Base-by-base conservation (phyloP, 257 asterid species). In the Anisodus tanguticus region DNA sequence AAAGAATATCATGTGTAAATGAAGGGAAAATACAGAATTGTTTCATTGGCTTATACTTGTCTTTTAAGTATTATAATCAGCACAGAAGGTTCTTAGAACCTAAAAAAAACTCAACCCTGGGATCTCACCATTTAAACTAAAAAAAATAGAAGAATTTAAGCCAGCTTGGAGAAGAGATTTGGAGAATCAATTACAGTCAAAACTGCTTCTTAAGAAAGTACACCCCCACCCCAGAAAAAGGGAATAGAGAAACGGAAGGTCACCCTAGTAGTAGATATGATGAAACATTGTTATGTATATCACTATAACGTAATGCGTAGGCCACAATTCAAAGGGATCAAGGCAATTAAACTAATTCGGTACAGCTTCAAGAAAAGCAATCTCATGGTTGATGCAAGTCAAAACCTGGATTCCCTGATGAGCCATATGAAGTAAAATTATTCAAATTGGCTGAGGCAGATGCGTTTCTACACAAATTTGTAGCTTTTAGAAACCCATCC, bases 381-480 rank as follows among this genome's bases (percentile, higher is more conserved):
- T 22, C 60, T 22, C 43, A 74, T 74, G 41, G 59, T 37, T 47
- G 77, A 82, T 82, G 69, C 57, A 49, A 41, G 62, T 68, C 57
- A 68, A 63, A 67, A 95, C 99, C 98, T 94, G 93, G 59, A 67
- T 74, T 87, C 69, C 90, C 80, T 57, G 91, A 45, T 68, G 91
- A 15, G 85, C 85, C 67, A 83, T 87, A 85, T 85, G 95, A 91
- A 64, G 90, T 84, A 62, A 96, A 88, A 85, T 57, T 85, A 85
- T 86, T 86, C 88, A 96, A 85, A 90, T 90, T 87, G 7, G 95
- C 93, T 37, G 96, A 82, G 59, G 95, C 92, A 82, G 98, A 96
- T 82, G 94, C 92, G 83, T 96, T 92, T 86, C 98, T 89, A 31
- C 94, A 93, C 83, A 92, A 86, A 87, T 86, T 93, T 68, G 90